Evolutionary conservation across 2,329 filamentous ascomycete genomes (phyloP), one percentile per base, ranked within the genome.

Genomic region (Fusarium sp.): DNA sequence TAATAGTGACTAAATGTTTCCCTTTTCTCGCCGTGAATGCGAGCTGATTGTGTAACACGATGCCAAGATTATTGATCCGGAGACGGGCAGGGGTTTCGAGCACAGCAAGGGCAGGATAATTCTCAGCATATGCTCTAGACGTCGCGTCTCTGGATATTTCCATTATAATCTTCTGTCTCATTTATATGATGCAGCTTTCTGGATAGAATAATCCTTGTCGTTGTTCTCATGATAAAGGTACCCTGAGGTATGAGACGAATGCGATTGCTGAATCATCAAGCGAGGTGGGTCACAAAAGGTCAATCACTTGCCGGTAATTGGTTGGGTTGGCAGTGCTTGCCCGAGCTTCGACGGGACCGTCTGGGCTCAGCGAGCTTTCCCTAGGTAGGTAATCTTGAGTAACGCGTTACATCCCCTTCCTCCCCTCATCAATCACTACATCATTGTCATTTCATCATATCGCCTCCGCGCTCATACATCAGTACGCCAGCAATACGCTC

Each of bases 111-210:
- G 6, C 18, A 10, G 5, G 18, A 37, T 6, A 3, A 12, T 37
- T 7, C 18, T 7, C 18, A 12, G 3, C 10, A 12, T n/a, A 7
- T 37, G 3, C 18, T 37, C 34, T 7, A n/a, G 18, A 18, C 6
- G 5, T 37, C n/a, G 10, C 34, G 11, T n/a, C 1, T n/a, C 18
- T n/a, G 34, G 3, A 3, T n/a, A 11, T 7, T 37, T n/a, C 6
- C 3, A 37, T 4, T 12, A 12, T 7, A 0, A 1, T 4, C 5
- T 10, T 37, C 16, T n/a, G 11, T n/a, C 1, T 18, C 34, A n/a
- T 37, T 9, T 6, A 6, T 37, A 37, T 37, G 5, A 7, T n/a
- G 7, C 6, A n/a, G 1, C 9, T 37, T 37, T 37, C 6, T 18
- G 6, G 34, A 37, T n/a, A 0, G 3, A n/a, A n/a, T 37, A 37